phyloP scores from a whole-genome alignment of 1,284 basidiomycete genomes.

The Paramarasmius palmivorus region DNA sequence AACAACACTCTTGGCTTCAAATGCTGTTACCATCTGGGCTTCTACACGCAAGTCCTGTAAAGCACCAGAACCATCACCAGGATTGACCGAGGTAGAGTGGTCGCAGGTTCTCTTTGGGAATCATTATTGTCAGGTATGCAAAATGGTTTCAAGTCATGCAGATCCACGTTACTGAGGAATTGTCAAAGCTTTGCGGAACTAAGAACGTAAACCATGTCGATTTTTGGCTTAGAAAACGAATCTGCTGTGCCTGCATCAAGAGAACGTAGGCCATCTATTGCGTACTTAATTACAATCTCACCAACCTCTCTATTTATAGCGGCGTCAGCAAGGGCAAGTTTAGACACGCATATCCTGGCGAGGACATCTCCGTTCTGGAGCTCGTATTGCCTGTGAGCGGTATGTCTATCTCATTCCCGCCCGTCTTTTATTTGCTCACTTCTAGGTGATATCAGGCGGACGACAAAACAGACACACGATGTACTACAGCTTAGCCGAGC shows the following conservation, averaged over 20 bases:
- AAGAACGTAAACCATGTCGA: background rate
- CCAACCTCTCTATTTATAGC: background rate
- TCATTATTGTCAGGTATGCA: background rate
- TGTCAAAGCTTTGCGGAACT: background rate
- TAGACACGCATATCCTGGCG: background rate
- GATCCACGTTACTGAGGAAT: background rate
- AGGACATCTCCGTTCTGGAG: background rate
- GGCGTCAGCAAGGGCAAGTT: background rate
- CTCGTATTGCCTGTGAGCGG: background rate
- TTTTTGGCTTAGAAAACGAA: background rate
- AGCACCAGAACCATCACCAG: background rate
- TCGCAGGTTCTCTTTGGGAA: background rate
- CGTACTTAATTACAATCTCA: background rate
- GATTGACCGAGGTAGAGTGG: background rate
- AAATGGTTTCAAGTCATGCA: background rate
- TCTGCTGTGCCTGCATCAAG: background rate
- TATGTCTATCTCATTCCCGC: background rate
- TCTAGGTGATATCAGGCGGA: background rate
- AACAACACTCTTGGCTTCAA: background rate
- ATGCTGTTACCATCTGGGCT: background rate
- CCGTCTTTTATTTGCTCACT: background rate
- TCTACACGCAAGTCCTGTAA: background rate
- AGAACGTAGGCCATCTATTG: background rate
- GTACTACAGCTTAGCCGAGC: background rate
- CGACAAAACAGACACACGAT: background rate